These are phyloP conservation scores for Pisolithus orientalis DNA, from an alignment of 768 basidiomycete species.

Conservation along the genomic window DNA sequence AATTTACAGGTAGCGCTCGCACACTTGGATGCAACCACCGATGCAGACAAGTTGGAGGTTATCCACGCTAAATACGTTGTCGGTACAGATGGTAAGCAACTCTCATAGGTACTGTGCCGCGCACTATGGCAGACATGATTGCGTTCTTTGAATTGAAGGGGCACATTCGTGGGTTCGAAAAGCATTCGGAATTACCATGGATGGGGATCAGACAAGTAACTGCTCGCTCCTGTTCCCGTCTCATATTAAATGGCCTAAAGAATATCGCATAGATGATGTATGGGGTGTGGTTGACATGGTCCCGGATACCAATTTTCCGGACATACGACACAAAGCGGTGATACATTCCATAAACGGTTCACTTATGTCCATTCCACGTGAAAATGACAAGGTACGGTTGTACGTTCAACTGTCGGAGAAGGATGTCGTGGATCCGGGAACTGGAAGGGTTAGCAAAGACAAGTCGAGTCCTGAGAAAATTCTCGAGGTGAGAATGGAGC, in stretches of 20 bases:
- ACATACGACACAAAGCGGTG: conserved; percentile 56
- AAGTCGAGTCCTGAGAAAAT: conserved; percentile 45
- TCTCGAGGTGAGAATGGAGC: conserved; percentile 37
- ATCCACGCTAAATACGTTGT: conserved; percentile 31
- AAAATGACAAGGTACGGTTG: conserved; percentile 59
- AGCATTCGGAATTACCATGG: conserved; percentile 36
- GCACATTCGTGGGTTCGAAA: conserved; percentile 46
- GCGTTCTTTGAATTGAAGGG: conserved; percentile 19
- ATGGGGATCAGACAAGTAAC: conserved; percentile 41
- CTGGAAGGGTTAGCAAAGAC: conserved; percentile 50
- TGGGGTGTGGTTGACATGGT: conserved; percentile 79
- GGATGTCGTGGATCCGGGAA: conserved; percentile 37
- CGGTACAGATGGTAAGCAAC: conserved; percentile 28
- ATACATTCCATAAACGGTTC: conserved; percentile 69
- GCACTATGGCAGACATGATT: background rate
- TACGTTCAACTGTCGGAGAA: conserved; percentile 61
- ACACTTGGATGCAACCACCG: conserved; percentile 19
- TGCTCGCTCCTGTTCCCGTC: background rate
- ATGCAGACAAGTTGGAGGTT: conserved; percentile 25
- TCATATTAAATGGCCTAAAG: background rate
- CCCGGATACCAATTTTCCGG: conserved; percentile 70
- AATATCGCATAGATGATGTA: conserved; percentile 45
- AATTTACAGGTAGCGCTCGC: conserved; percentile 18
- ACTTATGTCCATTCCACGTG: conserved; percentile 70
- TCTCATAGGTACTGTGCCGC: too few species aligned